Evolutionary conservation across 2,329 filamentous ascomycete species (phyloP).

Genomic region (Fusarium miscanthi): DNA sequence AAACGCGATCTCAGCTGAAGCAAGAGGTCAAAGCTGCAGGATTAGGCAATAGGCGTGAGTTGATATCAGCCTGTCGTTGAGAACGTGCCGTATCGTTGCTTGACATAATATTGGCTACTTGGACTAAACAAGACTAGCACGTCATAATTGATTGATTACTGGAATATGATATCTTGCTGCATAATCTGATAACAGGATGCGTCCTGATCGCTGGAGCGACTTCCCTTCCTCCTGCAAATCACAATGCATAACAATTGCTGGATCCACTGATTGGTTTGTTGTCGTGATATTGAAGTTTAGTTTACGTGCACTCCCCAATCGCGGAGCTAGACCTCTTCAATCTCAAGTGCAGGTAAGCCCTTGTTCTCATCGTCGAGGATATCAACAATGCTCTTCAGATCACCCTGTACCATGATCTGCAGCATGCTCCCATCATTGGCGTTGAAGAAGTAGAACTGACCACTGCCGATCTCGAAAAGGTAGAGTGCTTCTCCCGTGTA

Average conservation of each 20-base stretch:
- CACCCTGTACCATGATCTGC: not conserved
- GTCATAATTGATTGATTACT: not conserved
- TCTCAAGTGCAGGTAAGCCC: not conserved
- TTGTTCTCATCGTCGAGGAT: not conserved
- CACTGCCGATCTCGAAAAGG: not conserved
- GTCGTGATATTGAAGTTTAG: fast-evolving
- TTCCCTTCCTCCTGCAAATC: not conserved
- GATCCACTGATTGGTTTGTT: not conserved
- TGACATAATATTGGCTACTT: fast-evolving
- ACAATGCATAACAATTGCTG: not conserved
- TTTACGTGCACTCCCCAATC: too few relatives aligned
- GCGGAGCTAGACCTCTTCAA: not conserved
- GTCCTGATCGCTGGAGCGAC: fast-evolving
- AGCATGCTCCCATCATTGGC: not conserved
- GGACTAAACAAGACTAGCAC: not conserved
- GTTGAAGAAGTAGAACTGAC: not conserved
- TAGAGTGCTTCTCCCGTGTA: not conserved
- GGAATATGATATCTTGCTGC: not conserved
- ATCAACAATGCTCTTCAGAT: not conserved
- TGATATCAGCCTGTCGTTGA: not conserved
- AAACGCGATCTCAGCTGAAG: not conserved
- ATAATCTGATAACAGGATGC: not conserved
- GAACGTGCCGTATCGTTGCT: not conserved
- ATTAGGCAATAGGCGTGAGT: not conserved
- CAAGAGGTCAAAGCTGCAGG: not conserved